Percentiles rank a stretch among this genome's conserved stretches.
These are phyloP conservation scores for Metarhizium rileyi DNA, from an alignment of 2,329 filamentous ascomycete species.

Conservation along the genomic window DNA sequence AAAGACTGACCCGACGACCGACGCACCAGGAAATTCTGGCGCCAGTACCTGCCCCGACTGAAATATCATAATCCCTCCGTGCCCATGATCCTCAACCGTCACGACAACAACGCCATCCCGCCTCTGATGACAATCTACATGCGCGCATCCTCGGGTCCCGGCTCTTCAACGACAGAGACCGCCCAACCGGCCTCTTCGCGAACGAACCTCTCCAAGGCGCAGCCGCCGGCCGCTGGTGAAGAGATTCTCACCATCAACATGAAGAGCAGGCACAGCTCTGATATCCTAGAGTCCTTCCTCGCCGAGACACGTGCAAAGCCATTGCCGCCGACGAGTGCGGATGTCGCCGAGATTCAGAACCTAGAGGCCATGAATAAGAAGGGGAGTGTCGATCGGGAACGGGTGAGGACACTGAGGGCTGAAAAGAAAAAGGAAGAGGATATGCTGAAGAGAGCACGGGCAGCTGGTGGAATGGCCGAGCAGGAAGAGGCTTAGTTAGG, in stretches of 20 bases:
- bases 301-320: conserved; percentile 49
- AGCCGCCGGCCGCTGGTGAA: conserved; percentile 37
- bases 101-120: conserved; percentile 41
- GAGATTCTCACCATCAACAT: conserved; percentile 50
- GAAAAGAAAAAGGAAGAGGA: conserved; percentile 53
- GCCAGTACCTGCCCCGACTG: conserved; percentile 67
- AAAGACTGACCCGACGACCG: not conserved
- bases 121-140: conserved; percentile 60
- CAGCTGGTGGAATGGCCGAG: conserved; percentile 26
- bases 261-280: conserved; percentile 47
- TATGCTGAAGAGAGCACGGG: conserved; percentile 31
- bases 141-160: conserved; percentile 22
- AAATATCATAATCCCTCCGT: conserved; percentile 91
- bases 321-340: conserved; percentile 48
- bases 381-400: conserved; percentile 44
- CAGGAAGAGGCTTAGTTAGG: conserved; percentile 20
- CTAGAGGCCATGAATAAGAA: conserved; percentile 43
- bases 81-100: conserved; percentile 72
- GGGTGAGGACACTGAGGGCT: conserved; percentile 41
- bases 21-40: conserved; percentile 72
- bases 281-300: conserved; percentile 56
- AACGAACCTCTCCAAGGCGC: conserved; percentile 37
- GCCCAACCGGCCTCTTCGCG: conserved; percentile 38
- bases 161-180: conserved; percentile 19
- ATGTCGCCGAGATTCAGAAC: conserved; percentile 47